These are phyloP conservation scores for Penicillium sp. DNA, from an alignment of 2,329 filamentous ascomycete genomes.

Conservation along the genomic window DNA sequence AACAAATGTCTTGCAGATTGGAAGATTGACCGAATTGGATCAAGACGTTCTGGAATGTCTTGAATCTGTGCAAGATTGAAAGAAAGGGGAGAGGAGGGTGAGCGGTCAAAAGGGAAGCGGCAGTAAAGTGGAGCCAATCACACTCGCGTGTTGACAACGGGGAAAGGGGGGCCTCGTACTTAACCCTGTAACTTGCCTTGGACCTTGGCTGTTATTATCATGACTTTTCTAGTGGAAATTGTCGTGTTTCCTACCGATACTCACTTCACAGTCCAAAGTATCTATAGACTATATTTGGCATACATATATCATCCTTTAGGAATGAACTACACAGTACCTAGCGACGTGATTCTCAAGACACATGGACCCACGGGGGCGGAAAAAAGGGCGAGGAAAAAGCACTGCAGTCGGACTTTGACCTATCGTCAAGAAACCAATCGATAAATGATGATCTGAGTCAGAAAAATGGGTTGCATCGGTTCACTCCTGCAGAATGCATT, in stretches of 20 bases:
- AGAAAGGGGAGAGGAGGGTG: slow-evolving; percentile 25
- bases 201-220: background rate
- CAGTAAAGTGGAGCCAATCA: slow-evolving; percentile 24
- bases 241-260: background rate
- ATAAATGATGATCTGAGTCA: background rate
- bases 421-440: background rate
- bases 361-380: slow-evolving; percentile 3
- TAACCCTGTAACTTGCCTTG: no score
- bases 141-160: slow-evolving; percentile 6
- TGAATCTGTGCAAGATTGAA: slow-evolving; percentile 4
- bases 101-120: slow-evolving; percentile 20
- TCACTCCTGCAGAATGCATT: background rate
- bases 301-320: background rate
- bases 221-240: background rate
- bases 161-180: slow-evolving; percentile 11
- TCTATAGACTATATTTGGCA: background rate
- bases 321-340: background rate
- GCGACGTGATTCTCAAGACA: background rate
- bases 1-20: slow-evolving; percentile 3
- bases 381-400: background rate
- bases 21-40: background rate
- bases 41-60: background rate
- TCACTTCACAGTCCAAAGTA: background rate
- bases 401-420: background rate
- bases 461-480: background rate